A percentile compares a stretch with the other conserved stretches of the same genome.
Evolutionary conservation across 768 basidiomycete genomes (phyloP).

Genomic region (Tremella yokohamensis): DNA sequence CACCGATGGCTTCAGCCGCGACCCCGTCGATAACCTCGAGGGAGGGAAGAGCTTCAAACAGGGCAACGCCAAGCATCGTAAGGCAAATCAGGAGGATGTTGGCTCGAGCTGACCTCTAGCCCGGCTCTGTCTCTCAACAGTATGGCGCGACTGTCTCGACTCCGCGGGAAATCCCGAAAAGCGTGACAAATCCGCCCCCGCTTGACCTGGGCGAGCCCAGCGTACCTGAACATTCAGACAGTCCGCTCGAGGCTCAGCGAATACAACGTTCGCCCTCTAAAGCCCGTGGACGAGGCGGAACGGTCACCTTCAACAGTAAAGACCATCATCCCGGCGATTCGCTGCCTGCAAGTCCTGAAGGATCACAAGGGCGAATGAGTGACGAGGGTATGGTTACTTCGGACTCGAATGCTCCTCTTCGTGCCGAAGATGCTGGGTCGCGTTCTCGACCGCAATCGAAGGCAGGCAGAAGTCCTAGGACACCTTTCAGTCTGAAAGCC

Average conservation of each 20-base stretch:
- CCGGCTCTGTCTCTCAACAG: constrained; percentile 6
- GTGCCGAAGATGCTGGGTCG: neutral
- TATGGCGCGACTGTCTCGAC: constrained; percentile 21
- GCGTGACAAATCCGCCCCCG: constrained; percentile 21
- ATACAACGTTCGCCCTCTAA: neutral
- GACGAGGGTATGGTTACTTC: constrained; percentile 4
- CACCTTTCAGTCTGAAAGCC: neutral
- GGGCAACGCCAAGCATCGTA: neutral
- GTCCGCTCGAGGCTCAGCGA: neutral
- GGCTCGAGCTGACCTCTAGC: neutral
- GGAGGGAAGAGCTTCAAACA: constrained; percentile 2
- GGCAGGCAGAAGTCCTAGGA: neutral
- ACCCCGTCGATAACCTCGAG: neutral
- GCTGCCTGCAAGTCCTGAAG: neutral
- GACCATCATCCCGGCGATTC: neutral
- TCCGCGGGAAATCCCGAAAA: constrained; percentile 13
- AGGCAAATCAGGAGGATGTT: neutral
- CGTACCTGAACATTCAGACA: neutral
- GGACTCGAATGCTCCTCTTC: constrained; percentile 4
- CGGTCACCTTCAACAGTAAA: constrained; percentile 1
- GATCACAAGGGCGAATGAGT: neutral
- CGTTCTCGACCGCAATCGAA: constrained; percentile 3
- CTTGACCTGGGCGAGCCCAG: constrained; percentile 33
- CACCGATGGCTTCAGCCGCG: neutral
- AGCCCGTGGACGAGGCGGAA: neutral